Conservation (phyloP, 176 grass and related monocot genomes). For the Aegilops umbellulata region DNA sequence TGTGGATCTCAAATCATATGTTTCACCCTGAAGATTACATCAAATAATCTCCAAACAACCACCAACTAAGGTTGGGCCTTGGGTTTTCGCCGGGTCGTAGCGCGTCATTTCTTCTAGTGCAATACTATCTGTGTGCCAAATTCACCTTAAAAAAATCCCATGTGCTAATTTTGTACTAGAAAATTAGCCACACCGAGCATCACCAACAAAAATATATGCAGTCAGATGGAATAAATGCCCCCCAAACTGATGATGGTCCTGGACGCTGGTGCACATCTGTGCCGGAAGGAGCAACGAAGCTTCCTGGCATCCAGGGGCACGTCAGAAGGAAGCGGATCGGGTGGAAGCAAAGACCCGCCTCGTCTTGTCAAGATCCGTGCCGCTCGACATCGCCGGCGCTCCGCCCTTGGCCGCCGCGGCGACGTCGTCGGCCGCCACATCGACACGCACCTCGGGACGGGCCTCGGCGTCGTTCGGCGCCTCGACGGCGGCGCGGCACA, state of each 20-base stretch:
- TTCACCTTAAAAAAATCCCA: not conserved
- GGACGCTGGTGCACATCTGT: not conserved
- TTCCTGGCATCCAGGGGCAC: not conserved
- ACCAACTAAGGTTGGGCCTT: no score
- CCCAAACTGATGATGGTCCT: not conserved
- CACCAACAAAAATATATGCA: slow-evolving; percentile 6
- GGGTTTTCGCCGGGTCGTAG: no score
- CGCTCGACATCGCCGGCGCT: slow-evolving; percentile 20
- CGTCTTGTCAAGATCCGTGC: slow-evolving; percentile 29
- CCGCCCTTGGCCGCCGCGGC: not conserved
- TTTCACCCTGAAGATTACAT: no score
- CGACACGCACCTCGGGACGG: not conserved
- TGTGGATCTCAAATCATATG: no score
- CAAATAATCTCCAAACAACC: no score
- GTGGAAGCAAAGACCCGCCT: slow-evolving; percentile 26
- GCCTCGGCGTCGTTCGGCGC: not conserved
- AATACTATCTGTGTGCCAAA: not conserved
- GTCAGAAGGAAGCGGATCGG: slow-evolving; percentile 1
- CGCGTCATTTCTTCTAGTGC: not conserved
- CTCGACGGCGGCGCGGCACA: slow-evolving; percentile 56
- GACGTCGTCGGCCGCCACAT: not conserved
- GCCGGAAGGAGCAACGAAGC: not conserved
- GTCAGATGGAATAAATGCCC: not conserved
- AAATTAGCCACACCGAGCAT: not conserved
- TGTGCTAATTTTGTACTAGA: not conserved